These are phyloP conservation scores for Fonsecaea pedrosoi DNA, from an alignment of 2,329 filamentous ascomycete genomes.

Conservation along the genomic window DNA sequence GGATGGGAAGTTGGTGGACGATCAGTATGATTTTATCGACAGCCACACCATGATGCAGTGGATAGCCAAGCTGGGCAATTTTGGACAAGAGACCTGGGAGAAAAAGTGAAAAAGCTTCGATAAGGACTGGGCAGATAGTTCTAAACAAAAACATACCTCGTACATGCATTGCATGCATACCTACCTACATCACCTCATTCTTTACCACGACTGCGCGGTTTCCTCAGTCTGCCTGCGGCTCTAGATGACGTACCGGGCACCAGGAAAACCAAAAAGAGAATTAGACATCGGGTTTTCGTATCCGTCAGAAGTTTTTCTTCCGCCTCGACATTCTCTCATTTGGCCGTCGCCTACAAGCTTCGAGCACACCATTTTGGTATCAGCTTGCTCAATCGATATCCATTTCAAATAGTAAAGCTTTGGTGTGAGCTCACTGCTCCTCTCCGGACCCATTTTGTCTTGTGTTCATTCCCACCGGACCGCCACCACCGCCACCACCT, in stretches of 20 bases:
- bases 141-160: too few relatives aligned
- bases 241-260: neutral
- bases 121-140: too few relatives aligned
- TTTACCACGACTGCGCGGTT: neutral
- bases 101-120: neutral
- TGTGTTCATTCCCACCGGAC: neutral
- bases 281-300: too few relatives aligned
- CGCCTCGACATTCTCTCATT: neutral
- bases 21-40: constrained; percentile 2
- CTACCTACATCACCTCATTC: neutral
- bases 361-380: neutral
- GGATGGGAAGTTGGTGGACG: constrained; percentile 2
- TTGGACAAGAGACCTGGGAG: neutral
- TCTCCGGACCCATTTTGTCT: neutral
- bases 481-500: neutral
- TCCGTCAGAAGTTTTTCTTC: too few relatives aligned
- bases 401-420: neutral
- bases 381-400: neutral
- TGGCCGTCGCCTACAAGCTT: neutral
- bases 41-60: constrained; percentile 6
- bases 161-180: too few relatives aligned
- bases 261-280: too few relatives aligned
- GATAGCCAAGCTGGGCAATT: neutral
- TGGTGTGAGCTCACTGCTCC: neutral
- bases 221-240: neutral